Percentiles rank a stretch among this genome's conserved stretches.
phyloP scores from a whole-genome alignment of 768 basidiomycete species.

The Zangia roseola region DNA sequence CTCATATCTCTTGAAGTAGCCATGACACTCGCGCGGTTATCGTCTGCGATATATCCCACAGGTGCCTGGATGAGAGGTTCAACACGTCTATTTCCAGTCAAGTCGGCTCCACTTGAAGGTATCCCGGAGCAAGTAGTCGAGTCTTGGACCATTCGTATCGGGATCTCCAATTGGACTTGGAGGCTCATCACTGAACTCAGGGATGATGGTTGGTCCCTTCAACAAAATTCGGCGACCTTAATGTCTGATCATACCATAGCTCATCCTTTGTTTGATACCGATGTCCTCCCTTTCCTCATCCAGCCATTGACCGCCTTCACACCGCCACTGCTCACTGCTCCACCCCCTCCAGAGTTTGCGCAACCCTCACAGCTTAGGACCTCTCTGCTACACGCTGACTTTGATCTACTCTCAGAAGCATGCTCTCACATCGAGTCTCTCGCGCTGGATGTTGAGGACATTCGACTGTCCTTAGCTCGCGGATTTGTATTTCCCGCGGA shows the following conservation, averaged over 20 bases:
- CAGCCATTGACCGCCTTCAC: slow-evolving; percentile 58
- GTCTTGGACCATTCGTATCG: slow-evolving; percentile 63
- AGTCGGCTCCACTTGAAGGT: slow-evolving; percentile 10
- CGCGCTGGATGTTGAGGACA: slow-evolving; percentile 73
- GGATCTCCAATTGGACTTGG: slow-evolving; percentile 77
- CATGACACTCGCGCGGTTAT: slow-evolving; percentile 64
- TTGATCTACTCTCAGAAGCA: slow-evolving; percentile 69
- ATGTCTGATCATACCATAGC: slow-evolving; percentile 33
- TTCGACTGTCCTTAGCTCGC: slow-evolving; percentile 69
- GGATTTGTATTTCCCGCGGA: slow-evolving; percentile 59
- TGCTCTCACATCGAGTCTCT: slow-evolving; percentile 78
- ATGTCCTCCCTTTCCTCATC: slow-evolving; percentile 62
- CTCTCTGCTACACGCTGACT: slow-evolving; percentile 59
- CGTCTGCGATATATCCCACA: slow-evolving; percentile 69
- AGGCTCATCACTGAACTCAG: slow-evolving; percentile 68
- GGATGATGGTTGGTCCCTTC: slow-evolving; percentile 56
- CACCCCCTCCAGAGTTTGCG: slow-evolving; percentile 39
- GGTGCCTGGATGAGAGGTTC: slow-evolving; percentile 54
- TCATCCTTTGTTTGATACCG: slow-evolving; percentile 56
- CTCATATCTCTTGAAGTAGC: slow-evolving; percentile 70
- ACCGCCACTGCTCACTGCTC: slow-evolving; percentile 46
- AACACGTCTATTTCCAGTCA: slow-evolving; percentile 23
- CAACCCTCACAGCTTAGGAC: slow-evolving; percentile 41
- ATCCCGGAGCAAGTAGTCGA: slow-evolving; percentile 40
- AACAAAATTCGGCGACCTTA: not conserved